Evolutionary conservation across 495 filamentous ascomycete species (phyloP), one percentile per base, ranked within the genome.

Genomic region (Immersiella caudata): DNA sequence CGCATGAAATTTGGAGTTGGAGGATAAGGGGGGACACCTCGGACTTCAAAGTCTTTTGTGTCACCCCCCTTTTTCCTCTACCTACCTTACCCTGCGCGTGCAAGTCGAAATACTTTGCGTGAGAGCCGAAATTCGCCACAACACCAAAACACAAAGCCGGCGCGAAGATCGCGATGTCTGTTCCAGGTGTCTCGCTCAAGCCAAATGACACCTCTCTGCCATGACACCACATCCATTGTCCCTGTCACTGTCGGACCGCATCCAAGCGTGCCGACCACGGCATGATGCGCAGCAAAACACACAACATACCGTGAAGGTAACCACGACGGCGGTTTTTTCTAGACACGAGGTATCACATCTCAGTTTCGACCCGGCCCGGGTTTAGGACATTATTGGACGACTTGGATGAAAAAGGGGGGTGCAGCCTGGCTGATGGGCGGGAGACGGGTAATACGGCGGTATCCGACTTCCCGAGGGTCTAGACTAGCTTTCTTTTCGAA

Each of bases 381-480:
- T 55, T 2, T 2, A 3, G n/a, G 9, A n/a, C 6, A 14, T 22
- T 55, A 16, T 2, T 7, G 22, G 22, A 55, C 25, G 20, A 55
- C 14, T 55, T 22, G 9, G 16, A 55, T 22, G 8, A n/a, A 14
- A 55, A 55, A 55, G 22, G 52, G 52, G 8, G 52, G 52, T 55
- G 52, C 52, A n/a, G 52, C 52, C 16, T 22, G 52, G 52, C 52
- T 55, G 20, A 55, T 22, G 52, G 24, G 52, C 52, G 52, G 52
- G 52, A 55, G 22, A n/a, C 52, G 52, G 52, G 24, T 55, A n/a
- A 55, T 22, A 55, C 52, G 52, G 52, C 7, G 52, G 52, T n/a
- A 55, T n/a, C 52, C 52, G 52, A 55, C 52, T 26, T 55, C 52
- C 52, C 52, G 52, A 46, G 40, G 33, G 40, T 18, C 40, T 46